These are phyloP conservation scores for Ustilago curta DNA, from an alignment of 1,284 basidiomycete species.

Conservation along the genomic window DNA sequence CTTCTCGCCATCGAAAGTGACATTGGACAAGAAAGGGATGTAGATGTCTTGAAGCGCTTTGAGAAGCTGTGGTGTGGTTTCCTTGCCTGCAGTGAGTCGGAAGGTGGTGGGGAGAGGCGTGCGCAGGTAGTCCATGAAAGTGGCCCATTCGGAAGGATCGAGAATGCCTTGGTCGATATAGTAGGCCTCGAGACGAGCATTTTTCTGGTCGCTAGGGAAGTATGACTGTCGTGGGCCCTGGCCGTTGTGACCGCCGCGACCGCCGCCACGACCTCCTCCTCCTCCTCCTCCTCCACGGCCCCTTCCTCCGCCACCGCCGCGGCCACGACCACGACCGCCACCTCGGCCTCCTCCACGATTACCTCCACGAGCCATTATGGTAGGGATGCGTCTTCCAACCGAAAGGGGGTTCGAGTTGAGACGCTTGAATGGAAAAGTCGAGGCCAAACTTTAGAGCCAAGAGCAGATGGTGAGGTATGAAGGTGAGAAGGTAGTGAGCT, in stretches of 20 bases:
- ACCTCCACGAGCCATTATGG: conserved; percentile 44
- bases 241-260: conserved; percentile 27
- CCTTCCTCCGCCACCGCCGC: conserved; percentile 29
- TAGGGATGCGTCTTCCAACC: no score
- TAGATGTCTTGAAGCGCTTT: conserved; percentile 72
- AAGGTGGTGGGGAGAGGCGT: conserved; percentile 92
- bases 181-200: conserved; percentile 62
- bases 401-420: background rate
- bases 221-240: conserved; percentile 25
- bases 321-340: conserved; percentile 42
- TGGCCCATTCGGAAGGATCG: conserved; percentile 77
- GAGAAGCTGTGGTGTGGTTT: conserved; percentile 60
- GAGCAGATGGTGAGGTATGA: conserved; percentile 18
- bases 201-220: conserved; percentile 41
- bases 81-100: conserved; percentile 77
- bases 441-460: background rate
- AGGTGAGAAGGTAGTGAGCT: conserved; percentile 6
- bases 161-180: conserved; percentile 66
- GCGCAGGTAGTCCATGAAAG: conserved; percentile 78
- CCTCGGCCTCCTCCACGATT: conserved; percentile 38
- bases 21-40: conserved; percentile 80
- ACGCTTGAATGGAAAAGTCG: background rate
- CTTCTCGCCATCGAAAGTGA: conserved; percentile 81
- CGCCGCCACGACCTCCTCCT: conserved; percentile 41
- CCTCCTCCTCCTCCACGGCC: conserved; percentile 43